These are phyloP conservation scores for Globisporangium spinosum DNA, from an alignment of 352 stramenopile species.

Conservation along the genomic window DNA sequence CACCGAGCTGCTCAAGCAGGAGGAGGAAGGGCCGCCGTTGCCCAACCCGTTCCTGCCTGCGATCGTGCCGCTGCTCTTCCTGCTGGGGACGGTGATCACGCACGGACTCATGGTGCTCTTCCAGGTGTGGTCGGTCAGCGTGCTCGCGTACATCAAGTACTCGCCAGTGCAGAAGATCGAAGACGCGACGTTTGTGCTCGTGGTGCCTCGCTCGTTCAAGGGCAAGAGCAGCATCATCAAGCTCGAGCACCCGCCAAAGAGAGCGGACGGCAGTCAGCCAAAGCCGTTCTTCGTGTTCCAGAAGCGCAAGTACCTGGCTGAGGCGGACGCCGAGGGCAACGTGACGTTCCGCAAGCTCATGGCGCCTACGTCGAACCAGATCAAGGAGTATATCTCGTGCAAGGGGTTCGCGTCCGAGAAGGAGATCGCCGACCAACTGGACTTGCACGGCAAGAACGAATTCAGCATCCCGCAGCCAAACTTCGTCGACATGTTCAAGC, in stretches of 20 bases:
- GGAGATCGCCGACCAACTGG: slow-evolving; percentile 41
- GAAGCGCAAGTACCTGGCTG: slow-evolving; percentile 87
- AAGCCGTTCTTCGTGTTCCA: slow-evolving; percentile 83
- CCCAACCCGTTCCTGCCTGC: slow-evolving; percentile 89
- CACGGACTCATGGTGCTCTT: slow-evolving; percentile 88
- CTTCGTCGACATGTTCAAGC: slow-evolving; percentile 94
- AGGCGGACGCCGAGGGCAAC: slow-evolving; percentile 42
- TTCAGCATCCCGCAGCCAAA: slow-evolving; percentile 94
- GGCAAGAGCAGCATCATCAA: slow-evolving; percentile 84
- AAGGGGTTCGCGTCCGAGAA: slow-evolving; percentile 43
- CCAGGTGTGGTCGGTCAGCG: slow-evolving; percentile 84
- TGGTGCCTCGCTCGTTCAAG: slow-evolving; percentile 83
- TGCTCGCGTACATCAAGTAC: slow-evolving; percentile 86
- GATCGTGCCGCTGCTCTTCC: slow-evolving; percentile 87
- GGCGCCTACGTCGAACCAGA: slow-evolving; percentile 52
- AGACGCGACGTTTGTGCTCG: slow-evolving; percentile 74
- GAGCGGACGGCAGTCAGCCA: slow-evolving; percentile 31
- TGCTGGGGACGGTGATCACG: slow-evolving; percentile 71
- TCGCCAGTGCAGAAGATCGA: slow-evolving; percentile 53
- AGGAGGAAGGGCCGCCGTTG: slow-evolving; percentile 65
- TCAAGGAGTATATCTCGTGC: slow-evolving; percentile 62
- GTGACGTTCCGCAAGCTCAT: slow-evolving; percentile 82
- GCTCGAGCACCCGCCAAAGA: slow-evolving; percentile 41
- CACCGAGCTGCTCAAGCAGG: slow-evolving; percentile 47
- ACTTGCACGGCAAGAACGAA: slow-evolving; percentile 89